phyloP scores from a whole-genome alignment of 441 rosid genomes.

The Omphalea diandra region DNA sequence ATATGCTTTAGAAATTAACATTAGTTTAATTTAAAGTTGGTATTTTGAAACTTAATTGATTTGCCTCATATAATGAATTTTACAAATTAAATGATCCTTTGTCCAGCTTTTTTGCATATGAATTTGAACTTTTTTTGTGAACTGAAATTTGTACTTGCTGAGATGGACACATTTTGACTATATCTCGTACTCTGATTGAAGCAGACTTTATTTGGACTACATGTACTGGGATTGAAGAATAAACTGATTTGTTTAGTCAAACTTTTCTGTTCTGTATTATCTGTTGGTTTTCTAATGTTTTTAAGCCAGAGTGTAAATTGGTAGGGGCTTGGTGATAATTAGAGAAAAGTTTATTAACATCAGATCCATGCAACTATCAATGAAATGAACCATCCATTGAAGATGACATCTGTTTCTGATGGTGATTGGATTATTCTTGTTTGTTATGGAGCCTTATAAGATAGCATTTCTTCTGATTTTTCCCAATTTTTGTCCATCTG shows the following conservation, averaged over 20 bases:
- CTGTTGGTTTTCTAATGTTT: not conserved
- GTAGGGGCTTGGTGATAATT: not conserved
- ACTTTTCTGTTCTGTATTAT: not conserved
- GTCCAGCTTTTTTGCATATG: not conserved
- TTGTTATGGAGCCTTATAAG: no score
- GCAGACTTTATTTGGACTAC: not conserved
- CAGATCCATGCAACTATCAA: no score
- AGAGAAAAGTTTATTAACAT: not conserved
- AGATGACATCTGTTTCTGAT: no score
- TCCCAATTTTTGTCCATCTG: no score
- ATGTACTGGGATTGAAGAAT: not conserved
- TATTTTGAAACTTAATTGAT: not conserved
- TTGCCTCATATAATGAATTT: not conserved
- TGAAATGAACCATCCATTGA: no score
- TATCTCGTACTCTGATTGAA: no score
- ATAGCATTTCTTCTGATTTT: no score
- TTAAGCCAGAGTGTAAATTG: not conserved
- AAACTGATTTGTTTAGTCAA: not conserved
- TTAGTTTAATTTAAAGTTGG: not conserved
- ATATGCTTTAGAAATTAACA: no score
- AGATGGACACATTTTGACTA: no score
- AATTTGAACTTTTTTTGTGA: not conserved
- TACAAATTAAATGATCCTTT: not conserved
- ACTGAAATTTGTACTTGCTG: no score
- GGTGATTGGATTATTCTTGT: no score